phyloP scores from a whole-genome alignment of 345 rosid genomes.

The Fremontodendron californicum region DNA sequence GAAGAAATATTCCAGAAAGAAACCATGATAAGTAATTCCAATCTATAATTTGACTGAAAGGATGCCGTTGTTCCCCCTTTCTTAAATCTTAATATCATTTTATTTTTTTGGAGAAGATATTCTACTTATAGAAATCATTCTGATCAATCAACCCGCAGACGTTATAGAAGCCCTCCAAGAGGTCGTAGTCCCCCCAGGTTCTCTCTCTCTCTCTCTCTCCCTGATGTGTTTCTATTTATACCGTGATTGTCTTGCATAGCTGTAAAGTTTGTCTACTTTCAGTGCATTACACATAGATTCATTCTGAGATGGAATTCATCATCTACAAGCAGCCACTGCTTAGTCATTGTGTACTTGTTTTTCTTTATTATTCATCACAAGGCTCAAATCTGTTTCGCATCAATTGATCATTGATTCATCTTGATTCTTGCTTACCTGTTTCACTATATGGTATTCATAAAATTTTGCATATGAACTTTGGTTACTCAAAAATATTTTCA shows the following conservation, averaged over 20 bases:
- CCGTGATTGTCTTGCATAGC: not conserved
- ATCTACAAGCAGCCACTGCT: not conserved
- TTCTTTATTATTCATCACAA: not conserved
- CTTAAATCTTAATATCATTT: conserved; percentile 3
- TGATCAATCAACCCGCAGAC: conserved; percentile 47
- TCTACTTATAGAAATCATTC: conserved; percentile 51
- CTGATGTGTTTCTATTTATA: not conserved
- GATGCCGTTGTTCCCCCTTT: not conserved
- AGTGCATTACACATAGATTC: not conserved
- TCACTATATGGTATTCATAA: not conserved
- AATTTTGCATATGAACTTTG: not conserved
- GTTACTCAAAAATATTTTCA: not conserved
- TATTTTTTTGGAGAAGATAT: conserved; percentile 38
- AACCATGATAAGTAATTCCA: conserved; percentile 59
- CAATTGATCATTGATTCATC: not conserved
- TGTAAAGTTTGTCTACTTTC: not conserved
- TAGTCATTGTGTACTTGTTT: not conserved
- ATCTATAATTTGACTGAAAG: not conserved
- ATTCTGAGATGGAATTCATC: not conserved
- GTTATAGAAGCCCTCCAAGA: conserved; percentile 68
- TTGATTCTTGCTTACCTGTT: not conserved
- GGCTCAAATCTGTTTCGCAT: conserved; percentile 10
- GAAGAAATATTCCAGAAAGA: conserved; percentile 64
- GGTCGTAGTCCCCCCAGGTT: conserved; percentile 84
- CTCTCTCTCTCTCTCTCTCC: conserved; percentile 23